Conservation (phyloP, 2,329 filamentous ascomycete genomes). For the Boeremia lycopersici region DNA sequence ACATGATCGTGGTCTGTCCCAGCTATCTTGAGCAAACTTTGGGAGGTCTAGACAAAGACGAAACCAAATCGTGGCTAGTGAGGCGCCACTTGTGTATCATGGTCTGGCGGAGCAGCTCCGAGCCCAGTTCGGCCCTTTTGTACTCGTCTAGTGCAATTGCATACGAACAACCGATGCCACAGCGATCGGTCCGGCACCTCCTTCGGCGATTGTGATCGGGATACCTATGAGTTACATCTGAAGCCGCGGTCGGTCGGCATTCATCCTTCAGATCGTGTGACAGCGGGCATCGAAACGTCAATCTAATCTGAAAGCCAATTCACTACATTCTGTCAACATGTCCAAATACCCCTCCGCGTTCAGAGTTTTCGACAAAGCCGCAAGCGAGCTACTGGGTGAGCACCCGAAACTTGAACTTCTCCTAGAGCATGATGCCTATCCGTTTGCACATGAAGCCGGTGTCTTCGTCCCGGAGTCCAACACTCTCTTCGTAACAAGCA, state of each 20-base stretch:
- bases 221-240: neutral
- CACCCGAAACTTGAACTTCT: slow-evolving; percentile 19
- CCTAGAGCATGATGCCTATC: slow-evolving; percentile 67
- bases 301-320: too few species aligned
- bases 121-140: neutral
- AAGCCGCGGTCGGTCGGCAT: slow-evolving; percentile 11
- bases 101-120: slow-evolving; percentile 11
- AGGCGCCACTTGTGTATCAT: neutral
- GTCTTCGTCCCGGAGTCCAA: slow-evolving; percentile 43
- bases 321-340: neutral
- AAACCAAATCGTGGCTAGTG: slow-evolving; percentile 8
- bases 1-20: neutral
- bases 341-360: slow-evolving; percentile 8
- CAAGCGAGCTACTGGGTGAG: slow-evolving; percentile 11
- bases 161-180: slow-evolving; percentile 9
- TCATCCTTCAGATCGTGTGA: neutral
- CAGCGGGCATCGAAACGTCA: too few species aligned
- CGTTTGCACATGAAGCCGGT: slow-evolving; percentile 59
- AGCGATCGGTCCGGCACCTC: neutral
- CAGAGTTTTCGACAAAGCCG: slow-evolving; percentile 14
- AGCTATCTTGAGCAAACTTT: neutral
- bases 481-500: slow-evolving; percentile 49
- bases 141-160: slow-evolving; percentile 4
- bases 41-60: neutral
- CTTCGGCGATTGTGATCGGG: slow-evolving; percentile 10